Base-by-base conservation (phyloP, 2,329 filamentous ascomycete species). In the Alternaria sp. region DNA sequence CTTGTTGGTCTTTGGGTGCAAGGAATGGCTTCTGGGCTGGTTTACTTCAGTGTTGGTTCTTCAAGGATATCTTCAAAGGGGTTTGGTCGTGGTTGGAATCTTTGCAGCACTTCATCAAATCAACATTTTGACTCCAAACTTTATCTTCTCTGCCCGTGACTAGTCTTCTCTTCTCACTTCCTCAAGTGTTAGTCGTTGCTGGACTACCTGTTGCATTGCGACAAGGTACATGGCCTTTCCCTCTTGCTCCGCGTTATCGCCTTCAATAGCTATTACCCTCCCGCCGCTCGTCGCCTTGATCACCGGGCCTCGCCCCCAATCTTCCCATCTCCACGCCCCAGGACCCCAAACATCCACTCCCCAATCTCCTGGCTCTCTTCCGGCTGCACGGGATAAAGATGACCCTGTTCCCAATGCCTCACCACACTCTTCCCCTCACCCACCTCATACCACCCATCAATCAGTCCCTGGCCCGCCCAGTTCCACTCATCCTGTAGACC, bases 401-500 rank as follows among this genome's bases (percentile, higher is more conserved):
- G 79, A 1, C 78, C 78, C 64, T 77, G 79, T 5, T 76, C 70
- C 64, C 72, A 76, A 47, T 67, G 66, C 56, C 69, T 56, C 0
- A 75, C 65, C 37, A 68, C 65, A 30, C 70, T 74, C 58, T 64
- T 75, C 15, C 73, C 75, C 30, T 69, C 68, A 0, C 49, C 70
- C 5, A 68, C 58, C 28, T 75, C 73, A 57, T 71, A 79, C 51
- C 64, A 63, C n/a, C 55, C 69, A n/a, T 70, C 70, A 45, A 76
- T 69, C 65, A 81, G 15, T 30, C 70, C 47, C 28, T 77, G 63
- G 3, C 78, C 76, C 55, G 74, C 73, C 73, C 75, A 77, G 8
- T 63, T 49, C 72, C 74, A 80, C 65, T 80, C 76, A 60, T 81
- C 79, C 64, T 75, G 58, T 26, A 37, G 60, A 1, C 77, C 79